Evolutionary conservation across 2,329 filamentous ascomycete genomes (phyloP).

Genomic region (Myotisia sp.): DNA sequence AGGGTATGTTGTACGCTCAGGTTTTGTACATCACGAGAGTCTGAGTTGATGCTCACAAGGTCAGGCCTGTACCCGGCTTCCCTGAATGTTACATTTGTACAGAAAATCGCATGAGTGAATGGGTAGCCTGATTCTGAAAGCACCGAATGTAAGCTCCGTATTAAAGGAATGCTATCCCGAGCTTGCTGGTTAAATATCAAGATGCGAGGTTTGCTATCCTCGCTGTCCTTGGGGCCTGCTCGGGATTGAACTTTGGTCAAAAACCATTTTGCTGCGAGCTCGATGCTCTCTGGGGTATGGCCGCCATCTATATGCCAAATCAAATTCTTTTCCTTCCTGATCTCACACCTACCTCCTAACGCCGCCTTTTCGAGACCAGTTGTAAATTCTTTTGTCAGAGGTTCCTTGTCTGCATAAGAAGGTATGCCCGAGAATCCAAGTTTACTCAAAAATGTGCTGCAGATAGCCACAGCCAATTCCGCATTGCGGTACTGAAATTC

Average conservation of each 20-base stretch:
- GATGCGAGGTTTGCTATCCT: constrained; percentile 37
- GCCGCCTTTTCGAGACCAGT: constrained; percentile 52
- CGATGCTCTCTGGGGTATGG: constrained; percentile 73
- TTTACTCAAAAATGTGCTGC: constrained; percentile 27
- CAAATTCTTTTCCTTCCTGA: constrained; percentile 41
- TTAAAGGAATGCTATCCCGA: constrained; percentile 54
- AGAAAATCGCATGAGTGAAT: constrained; percentile 67
- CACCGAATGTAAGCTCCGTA: constrained; percentile 47
- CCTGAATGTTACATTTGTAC: constrained; percentile 57
- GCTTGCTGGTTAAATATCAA: constrained; percentile 92
- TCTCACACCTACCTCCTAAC: constrained; percentile 66
- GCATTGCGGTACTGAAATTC: constrained; percentile 52
- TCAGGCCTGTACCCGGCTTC: constrained; percentile 48
- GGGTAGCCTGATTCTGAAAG: constrained; percentile 31
- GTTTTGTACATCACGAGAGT: constrained; percentile 42
- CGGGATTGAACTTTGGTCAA: constrained; percentile 28
- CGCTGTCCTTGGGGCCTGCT: constrained; percentile 9
- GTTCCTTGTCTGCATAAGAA: constrained; percentile 23
- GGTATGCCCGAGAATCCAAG: constrained; percentile 24
- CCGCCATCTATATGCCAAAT: constrained; percentile 78
- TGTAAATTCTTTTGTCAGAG: constrained; percentile 47
- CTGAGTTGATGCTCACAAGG: constrained; percentile 48
- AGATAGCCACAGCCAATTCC: constrained; percentile 42
- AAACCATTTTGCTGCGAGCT: constrained; percentile 66
- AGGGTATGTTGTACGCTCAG: constrained; percentile 55